Evolutionary conservation across 345 rosid genomes (phyloP).

Genomic region (Citrus medica): DNA sequence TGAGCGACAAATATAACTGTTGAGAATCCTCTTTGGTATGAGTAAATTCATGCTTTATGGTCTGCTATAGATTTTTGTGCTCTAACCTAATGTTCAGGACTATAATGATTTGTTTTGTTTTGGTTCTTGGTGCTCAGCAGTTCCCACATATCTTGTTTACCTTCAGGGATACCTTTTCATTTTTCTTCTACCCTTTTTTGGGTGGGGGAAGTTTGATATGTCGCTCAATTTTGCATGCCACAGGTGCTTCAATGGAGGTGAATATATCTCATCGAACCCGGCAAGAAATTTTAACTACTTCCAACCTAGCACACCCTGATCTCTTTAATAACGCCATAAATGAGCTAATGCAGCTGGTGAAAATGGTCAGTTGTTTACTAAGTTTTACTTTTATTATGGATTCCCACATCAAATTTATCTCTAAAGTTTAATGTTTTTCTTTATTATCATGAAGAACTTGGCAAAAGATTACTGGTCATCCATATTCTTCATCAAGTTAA

Average conservation of each 20-base stretch:
- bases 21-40: background rate
- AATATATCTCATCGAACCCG: slow-evolving; percentile 73
- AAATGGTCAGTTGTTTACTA: slow-evolving; percentile 44
- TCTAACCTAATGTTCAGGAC: background rate
- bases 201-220: background rate
- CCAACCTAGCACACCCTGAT: slow-evolving; percentile 53
- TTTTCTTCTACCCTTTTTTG: background rate
- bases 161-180: background rate
- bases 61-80: background rate
- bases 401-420: background rate
- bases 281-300: slow-evolving; percentile 66
- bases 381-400: background rate
- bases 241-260: slow-evolving; percentile 87
- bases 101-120: background rate
- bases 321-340: slow-evolving; percentile 67
- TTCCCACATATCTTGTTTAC: background rate
- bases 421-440: background rate
- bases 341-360: slow-evolving; percentile 79
- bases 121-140: background rate
- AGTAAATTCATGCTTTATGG: background rate
- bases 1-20: background rate
- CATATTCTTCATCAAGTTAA: slow-evolving; percentile 68
- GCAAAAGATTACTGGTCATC: slow-evolving; percentile 85
- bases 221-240: slow-evolving; percentile 7
- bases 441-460: slow-evolving; percentile 50